Percentiles rank a stretch among this genome's conserved stretches.
phyloP scores from a whole-genome alignment of 169 alveolate genomes.

The Eimeria mitis region DNA sequence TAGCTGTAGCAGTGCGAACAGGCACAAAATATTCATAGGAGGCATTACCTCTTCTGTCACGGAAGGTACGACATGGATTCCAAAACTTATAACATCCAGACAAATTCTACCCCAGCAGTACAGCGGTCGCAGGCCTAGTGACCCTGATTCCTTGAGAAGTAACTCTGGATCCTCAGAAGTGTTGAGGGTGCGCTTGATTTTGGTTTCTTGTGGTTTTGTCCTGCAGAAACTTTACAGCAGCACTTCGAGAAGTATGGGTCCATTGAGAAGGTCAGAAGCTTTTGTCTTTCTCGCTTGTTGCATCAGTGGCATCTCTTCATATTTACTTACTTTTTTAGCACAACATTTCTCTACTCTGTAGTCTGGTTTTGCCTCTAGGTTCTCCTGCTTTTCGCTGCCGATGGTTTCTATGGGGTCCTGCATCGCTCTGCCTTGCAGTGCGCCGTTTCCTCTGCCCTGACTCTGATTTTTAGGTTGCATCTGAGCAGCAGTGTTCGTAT shows the following conservation, averaged over 20 bases:
- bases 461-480: conserved; percentile 1
- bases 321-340: background rate
- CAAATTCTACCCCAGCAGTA: background rate
- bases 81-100: background rate
- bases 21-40: conserved; percentile 63
- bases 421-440: conserved; percentile 34
- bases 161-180: background rate
- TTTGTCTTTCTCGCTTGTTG: background rate
- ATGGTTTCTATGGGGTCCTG: conserved; percentile 22
- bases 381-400: conserved; percentile 12
- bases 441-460: conserved; percentile 31
- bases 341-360: background rate
- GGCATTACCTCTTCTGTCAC: conserved; percentile 68
- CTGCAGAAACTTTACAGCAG: conserved; percentile 54
- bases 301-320: background rate
- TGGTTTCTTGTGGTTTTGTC: background rate
- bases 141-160: background rate
- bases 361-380: conserved; percentile 29
- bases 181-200: background rate
- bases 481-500: conserved; percentile 9
- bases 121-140: background rate
- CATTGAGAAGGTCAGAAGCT: conserved; percentile 31
- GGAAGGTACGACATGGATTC: conserved; percentile 23
- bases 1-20: conserved; percentile 66
- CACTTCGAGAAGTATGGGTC: conserved; percentile 62